A percentile compares a stretch with the other conserved stretches of the same genome.
These are phyloP conservation scores for Scheffersomyces coipomensis DNA, from an alignment of 805 yeast genomes.

Conservation along the genomic window DNA sequence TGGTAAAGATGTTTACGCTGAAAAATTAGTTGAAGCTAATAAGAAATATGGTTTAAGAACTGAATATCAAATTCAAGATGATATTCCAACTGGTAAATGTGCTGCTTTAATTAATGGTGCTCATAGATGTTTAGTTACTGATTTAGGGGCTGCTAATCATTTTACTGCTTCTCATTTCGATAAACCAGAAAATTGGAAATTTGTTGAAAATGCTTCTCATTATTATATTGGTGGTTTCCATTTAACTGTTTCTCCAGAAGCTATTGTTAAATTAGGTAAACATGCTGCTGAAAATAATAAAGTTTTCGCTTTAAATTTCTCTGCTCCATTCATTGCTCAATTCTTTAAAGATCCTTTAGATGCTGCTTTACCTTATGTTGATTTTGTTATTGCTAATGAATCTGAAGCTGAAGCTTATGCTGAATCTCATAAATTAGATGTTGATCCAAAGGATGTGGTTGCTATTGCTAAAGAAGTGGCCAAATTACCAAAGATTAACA, in stretches of 20 bases:
- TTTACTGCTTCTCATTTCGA: constrained; percentile 87
- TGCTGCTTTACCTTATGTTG: constrained; percentile 79
- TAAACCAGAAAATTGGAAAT: constrained; percentile 84
- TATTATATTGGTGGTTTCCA: constrained; percentile 99
- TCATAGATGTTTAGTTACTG: constrained; percentile 92
- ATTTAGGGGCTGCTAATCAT: constrained; percentile 96
- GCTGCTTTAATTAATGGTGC: constrained; percentile 90
- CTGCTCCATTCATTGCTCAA: constrained; percentile 96
- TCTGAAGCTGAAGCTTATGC: constrained; percentile 95
- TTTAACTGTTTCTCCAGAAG: constrained; percentile 95
- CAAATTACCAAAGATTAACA: constrained; percentile 70
- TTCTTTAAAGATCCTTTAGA: constrained; percentile 92
- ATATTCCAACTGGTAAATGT: constrained; percentile 91
- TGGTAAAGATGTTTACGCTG: constrained; percentile 87
- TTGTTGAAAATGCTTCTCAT: constrained; percentile 74
- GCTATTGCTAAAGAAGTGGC: constrained; percentile 85
- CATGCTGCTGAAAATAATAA: constrained; percentile 86
- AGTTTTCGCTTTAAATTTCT: constrained; percentile 78
- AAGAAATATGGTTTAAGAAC: constrained; percentile 84
- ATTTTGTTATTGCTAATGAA: constrained; percentile 92
- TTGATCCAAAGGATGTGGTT: constrained; percentile 51
- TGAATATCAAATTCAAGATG: constrained; percentile 76
- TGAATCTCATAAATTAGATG: constrained; percentile 67
- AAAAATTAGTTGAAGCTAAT: constrained; percentile 79
- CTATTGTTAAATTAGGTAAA: constrained; percentile 83